Evolutionary conservation across 169 alveolate species (phyloP).

Genomic region (Plasmodium gallinaceum): DNA sequence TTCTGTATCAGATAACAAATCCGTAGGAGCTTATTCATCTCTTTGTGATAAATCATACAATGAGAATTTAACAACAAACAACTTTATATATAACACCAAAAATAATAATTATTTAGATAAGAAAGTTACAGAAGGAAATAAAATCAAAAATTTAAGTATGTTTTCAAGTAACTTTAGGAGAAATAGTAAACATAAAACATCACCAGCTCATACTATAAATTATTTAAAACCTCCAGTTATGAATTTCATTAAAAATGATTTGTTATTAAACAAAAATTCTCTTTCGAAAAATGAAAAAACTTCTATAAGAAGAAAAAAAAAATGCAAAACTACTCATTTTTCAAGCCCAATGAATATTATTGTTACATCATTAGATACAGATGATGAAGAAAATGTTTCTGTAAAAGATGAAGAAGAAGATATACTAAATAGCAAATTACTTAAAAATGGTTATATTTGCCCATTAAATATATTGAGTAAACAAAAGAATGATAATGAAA

Average conservation of each 20-base stretch:
- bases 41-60: not conserved
- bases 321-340: slow-evolving; percentile 22
- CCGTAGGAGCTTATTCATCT: not conserved
- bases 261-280: slow-evolving; percentile 21
- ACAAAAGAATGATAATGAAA: not conserved
- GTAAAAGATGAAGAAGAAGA: not conserved
- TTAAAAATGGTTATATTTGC: not conserved
- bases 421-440: not conserved
- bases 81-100: too few relatives aligned
- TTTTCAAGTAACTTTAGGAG: slow-evolving; percentile 29
- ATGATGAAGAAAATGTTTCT: slow-evolving; percentile 21
- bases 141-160: slow-evolving; percentile 4
- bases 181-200: slow-evolving; percentile 69
- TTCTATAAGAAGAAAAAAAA: slow-evolving; percentile 17
- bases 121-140: not conserved
- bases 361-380: slow-evolving; percentile 54
- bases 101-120: not conserved
- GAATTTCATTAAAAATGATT: slow-evolving; percentile 38
- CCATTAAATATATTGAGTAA: too few relatives aligned
- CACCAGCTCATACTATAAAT: slow-evolving; percentile 65
- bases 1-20: not conserved
- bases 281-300: slow-evolving; percentile 13
- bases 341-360: slow-evolving; percentile 52
- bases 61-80: not conserved
- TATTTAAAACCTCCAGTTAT: slow-evolving; percentile 70